These are phyloP conservation scores for Hygrophorus russula DNA, from an alignment of 768 basidiomycete species.

Conservation along the genomic window DNA sequence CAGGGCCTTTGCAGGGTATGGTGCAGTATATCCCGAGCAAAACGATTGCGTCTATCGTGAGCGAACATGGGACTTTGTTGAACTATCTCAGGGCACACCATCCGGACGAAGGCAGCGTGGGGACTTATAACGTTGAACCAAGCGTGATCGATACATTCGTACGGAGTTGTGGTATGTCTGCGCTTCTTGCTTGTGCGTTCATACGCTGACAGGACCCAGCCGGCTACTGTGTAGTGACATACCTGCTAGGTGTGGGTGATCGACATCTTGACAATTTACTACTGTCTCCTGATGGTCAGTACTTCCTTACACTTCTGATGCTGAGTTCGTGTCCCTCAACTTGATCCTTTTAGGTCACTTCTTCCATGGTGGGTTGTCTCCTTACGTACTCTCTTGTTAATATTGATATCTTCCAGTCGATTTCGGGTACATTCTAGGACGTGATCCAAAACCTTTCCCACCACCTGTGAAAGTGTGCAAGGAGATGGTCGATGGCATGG, in stretches of 20 bases:
- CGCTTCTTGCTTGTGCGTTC: background rate
- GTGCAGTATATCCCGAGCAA: slow-evolving; percentile 93
- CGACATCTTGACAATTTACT: slow-evolving; percentile 94
- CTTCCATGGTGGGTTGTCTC: slow-evolving; percentile 69
- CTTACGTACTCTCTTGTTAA: background rate
- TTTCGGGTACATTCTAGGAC: slow-evolving; percentile 95
- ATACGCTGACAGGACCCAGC: slow-evolving; percentile 37
- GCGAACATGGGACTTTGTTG: slow-evolving; percentile 79
- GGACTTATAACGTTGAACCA: slow-evolving; percentile 91
- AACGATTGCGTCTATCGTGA: slow-evolving; percentile 89
- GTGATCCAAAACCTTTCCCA: slow-evolving; percentile 95
- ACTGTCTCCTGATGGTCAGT: slow-evolving; percentile 77
- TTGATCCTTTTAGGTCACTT: slow-evolving; percentile 55
- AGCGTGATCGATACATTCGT: slow-evolving; percentile 94
- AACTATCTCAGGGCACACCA: slow-evolving; percentile 80
- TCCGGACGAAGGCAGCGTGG: slow-evolving; percentile 91
- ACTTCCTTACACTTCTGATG: background rate
- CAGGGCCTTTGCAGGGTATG: slow-evolving; percentile 89
- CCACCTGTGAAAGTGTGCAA: slow-evolving; percentile 98
- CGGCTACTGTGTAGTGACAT: slow-evolving; percentile 96
- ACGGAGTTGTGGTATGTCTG: slow-evolving; percentile 81
- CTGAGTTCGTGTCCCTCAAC: background rate
- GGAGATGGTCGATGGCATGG: slow-evolving; percentile 99
- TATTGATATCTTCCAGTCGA: slow-evolving; percentile 51
- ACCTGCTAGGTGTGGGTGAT: slow-evolving; percentile 92